Evolutionary conservation across 768 basidiomycete species (phyloP), one percentile per base, ranked within the genome.

Genomic region (Termitomyces sp.): DNA sequence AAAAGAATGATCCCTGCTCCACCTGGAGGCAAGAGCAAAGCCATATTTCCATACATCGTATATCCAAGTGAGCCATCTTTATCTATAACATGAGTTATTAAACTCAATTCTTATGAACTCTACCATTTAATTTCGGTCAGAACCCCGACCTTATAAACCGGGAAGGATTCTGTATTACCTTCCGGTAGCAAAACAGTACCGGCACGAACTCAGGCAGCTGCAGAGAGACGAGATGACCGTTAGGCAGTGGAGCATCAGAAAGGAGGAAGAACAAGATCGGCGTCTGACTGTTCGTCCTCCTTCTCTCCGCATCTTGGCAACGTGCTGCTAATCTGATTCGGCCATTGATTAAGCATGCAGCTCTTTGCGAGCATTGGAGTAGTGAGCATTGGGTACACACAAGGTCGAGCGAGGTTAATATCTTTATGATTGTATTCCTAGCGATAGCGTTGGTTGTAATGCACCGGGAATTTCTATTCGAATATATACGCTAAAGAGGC

Each of bases 331-430:
- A 50, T 23, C 41, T 48, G 34, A 44, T 44, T 39, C n/a, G 27
- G 42, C 6, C 21, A 41, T 14, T 25, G 49, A 12, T 30, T 4
- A 37, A 73, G 72, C 71, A 72, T 41, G 70, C 72, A 5, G 60
- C 65, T 14, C 59, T 70, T n/a, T 72, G 71, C 54, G 71, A 72
- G 52, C 67, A 66, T 39, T 72, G 72, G 72, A 63, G 65, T 48
- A 61, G 61, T 52, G 61, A 63, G 14, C 69, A 69, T 51, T 72
- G 68, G 70, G 65, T 63, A n/a, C 59, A 64, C 52, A 54, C 61
- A 35, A 48, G 57, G 32, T 63, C 59, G 25, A 58, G 46, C 7
- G 55, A 58, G 44, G 54, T 63, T 2, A 58, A 63, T 19, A 41
- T 57, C 7, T 49, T 58, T 5, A 57, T 62, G 3, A 59, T 61